Evolutionary conservation across 805 yeast species (phyloP).

Genomic region (Teunomyces kruisii): DNA sequence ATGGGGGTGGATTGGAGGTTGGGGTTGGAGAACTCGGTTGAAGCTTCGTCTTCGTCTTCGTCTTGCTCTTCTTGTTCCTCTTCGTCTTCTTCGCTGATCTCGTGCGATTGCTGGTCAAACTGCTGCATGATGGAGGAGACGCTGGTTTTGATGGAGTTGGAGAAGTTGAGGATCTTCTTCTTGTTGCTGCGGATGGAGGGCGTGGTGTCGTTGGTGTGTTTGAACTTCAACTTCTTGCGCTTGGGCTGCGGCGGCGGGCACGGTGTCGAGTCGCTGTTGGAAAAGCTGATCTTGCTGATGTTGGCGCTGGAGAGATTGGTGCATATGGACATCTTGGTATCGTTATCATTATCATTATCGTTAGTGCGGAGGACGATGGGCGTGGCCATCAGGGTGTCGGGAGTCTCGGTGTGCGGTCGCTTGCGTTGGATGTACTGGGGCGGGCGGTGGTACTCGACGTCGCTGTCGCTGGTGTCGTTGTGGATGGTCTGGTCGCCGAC

Average conservation of each 20-base stretch:
- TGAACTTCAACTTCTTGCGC: slow-evolving; percentile 34
- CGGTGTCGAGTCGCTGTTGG: slow-evolving; percentile 43
- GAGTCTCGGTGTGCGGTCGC: slow-evolving; percentile 24
- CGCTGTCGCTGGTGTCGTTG: slow-evolving; percentile 16
- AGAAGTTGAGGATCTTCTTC: slow-evolving; percentile 28
- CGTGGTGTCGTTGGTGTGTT: slow-evolving; percentile 16
- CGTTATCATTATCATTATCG: slow-evolving; percentile 7
- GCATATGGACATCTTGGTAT: slow-evolving; percentile 19
- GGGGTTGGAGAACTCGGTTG: slow-evolving; percentile 3
- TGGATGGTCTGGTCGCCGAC: slow-evolving; percentile 30
- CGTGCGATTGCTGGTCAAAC: slow-evolving; percentile 12
- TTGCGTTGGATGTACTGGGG: slow-evolving; percentile 24
- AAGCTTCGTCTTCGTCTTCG: slow-evolving; percentile 6
- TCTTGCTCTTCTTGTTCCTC: slow-evolving; percentile 11
- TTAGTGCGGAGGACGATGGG: slow-evolving; percentile 14
- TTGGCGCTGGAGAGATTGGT: slow-evolving; percentile 13
- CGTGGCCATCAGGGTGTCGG: slow-evolving; percentile 25
- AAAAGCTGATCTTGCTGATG: slow-evolving; percentile 25
- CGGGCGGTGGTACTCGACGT: slow-evolving; percentile 16
- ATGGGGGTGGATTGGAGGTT: slow-evolving; percentile 31
- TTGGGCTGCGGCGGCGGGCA: slow-evolving; percentile 41
- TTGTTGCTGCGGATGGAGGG: slow-evolving; percentile 21
- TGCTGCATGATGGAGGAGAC: slow-evolving; percentile 18
- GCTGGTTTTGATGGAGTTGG: slow-evolving; percentile 30
- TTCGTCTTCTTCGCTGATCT: slow-evolving; percentile 9